Evolutionary conservation across 129 eudicot species (phyloP).

Genomic region (Chrysanthemum lavandulifolium): DNA sequence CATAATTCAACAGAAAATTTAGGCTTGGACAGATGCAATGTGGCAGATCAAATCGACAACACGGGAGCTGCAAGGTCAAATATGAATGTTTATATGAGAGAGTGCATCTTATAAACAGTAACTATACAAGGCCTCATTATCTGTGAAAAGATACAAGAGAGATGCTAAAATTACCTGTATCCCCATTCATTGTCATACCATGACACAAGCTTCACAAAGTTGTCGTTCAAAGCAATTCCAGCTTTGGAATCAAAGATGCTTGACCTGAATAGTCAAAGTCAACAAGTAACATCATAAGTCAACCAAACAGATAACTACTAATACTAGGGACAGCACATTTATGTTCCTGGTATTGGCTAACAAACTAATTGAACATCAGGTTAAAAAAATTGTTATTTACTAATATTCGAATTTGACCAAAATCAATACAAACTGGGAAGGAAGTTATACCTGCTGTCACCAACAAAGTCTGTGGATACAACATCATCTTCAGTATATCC

Average conservation of each 20-base stretch:
- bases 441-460: conserved; percentile 66
- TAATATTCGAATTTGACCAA: background rate
- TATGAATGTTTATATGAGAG: background rate
- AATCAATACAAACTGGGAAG: background rate
- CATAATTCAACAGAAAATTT: background rate
- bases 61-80: conserved; percentile 58
- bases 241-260: conserved; percentile 94
- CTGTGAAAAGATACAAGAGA: background rate
- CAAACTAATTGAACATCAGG: background rate
- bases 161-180: conserved; percentile 51
- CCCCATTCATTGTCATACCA: conserved; percentile 91
- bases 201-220: conserved; percentile 78
- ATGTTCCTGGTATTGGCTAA: background rate
- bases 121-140: too few relatives aligned
- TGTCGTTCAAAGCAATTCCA: conserved; percentile 74
- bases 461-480: conserved; percentile 81
- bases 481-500: conserved; percentile 85
- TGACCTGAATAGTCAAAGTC: conserved; percentile 43
- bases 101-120: background rate
- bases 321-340: background rate
- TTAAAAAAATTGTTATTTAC: too few relatives aligned
- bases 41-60: conserved; percentile 79
- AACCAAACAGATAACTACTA: background rate
- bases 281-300: conserved; percentile 1
- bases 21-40: conserved; percentile 69